Evolutionary conservation across 2,329 filamentous ascomycete species (phyloP).

Genomic region (Cryphonectria japonica): DNA sequence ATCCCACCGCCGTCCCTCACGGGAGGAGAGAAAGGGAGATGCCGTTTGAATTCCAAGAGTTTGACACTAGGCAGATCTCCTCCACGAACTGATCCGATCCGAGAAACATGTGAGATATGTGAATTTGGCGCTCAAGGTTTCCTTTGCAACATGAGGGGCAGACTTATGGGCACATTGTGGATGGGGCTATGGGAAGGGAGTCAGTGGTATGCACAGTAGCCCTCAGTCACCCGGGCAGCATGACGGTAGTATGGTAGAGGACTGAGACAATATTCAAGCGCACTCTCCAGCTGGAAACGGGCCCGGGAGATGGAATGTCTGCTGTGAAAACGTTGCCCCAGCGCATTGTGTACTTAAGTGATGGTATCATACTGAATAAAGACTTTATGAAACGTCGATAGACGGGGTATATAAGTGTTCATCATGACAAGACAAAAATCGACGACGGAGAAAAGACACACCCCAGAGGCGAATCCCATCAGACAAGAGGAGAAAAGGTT

Average conservation of each 20-base stretch:
- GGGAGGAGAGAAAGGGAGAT: background rate
- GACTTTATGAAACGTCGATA: slow-evolving; percentile 5
- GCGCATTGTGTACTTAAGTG: background rate
- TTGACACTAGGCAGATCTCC: background rate
- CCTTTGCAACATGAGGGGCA: background rate
- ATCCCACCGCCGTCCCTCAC: background rate
- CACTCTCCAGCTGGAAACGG: no score
- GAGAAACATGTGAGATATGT: background rate
- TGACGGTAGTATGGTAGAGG: no score
- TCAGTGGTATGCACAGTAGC: background rate
- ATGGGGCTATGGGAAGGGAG: background rate
- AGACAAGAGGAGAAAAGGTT: no score
- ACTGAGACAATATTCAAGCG: no score
- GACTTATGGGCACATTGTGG: background rate
- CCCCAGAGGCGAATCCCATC: background rate
- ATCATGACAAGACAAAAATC: background rate
- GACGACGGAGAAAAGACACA: background rate
- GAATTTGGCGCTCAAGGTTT: background rate
- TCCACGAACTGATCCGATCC: background rate
- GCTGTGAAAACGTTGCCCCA: background rate
- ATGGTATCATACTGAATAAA: background rate
- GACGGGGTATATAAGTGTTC: slow-evolving; percentile 22
- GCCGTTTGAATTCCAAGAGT: background rate
- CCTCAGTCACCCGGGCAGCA: background rate
- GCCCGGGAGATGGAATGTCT: background rate